These are phyloP conservation scores for Lentinula sp. DNA, from an alignment of 768 basidiomycete genomes.

Conservation along the genomic window DNA sequence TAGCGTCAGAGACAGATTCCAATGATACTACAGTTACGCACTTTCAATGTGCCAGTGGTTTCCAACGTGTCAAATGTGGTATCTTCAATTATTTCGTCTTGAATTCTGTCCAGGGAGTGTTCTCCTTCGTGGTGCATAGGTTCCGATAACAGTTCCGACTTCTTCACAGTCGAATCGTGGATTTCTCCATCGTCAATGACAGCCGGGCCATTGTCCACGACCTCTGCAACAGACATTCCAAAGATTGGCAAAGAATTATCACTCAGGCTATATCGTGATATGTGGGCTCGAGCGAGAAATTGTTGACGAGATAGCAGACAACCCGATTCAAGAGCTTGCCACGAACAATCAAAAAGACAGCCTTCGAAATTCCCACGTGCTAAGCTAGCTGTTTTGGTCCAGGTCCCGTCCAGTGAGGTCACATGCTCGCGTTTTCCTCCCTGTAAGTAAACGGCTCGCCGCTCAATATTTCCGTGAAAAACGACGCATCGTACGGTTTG, in stretches of 20 bases:
- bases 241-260: background rate
- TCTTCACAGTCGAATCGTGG: background rate
- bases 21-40: background rate
- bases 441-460: too few species aligned
- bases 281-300: background rate
- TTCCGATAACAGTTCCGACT: background rate
- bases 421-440: background rate
- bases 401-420: background rate
- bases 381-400: background rate
- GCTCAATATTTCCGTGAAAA: too few species aligned
- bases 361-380: background rate
- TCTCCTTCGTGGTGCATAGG: background rate
- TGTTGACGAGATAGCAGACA: background rate
- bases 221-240: conserved; percentile 1
- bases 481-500: too few species aligned
- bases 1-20: background rate
- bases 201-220: background rate
- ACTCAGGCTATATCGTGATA: background rate
- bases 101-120: background rate
- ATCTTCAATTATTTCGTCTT: background rate
- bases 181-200: background rate
- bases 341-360: background rate
- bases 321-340: background rate
- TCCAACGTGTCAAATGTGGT: background rate
- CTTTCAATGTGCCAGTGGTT: background rate